Percentiles rank a stretch among this genome's conserved stretches.
phyloP scores from a whole-genome alignment of 176 grass and related monocot genomes.

The Rhipidocladum racemiflorum region DNA sequence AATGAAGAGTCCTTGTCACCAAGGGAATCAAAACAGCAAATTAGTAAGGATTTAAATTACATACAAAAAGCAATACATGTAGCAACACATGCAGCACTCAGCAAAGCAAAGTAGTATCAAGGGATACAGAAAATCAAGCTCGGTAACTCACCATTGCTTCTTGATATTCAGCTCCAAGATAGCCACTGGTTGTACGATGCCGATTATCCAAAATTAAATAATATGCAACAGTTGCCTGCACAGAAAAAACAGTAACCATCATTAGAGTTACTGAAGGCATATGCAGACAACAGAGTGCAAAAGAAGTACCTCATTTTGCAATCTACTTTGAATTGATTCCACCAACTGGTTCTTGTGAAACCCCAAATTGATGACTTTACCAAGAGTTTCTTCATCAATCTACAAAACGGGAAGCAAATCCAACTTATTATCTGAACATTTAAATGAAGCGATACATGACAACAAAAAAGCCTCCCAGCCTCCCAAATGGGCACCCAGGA shows the following conservation, averaged over 20 bases:
- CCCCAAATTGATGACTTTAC: conserved; percentile 72
- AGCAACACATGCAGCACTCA: neutral
- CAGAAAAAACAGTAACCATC: conserved; percentile 11
- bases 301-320: conserved; percentile 78
- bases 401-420: conserved; percentile 34
- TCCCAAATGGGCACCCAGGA: neutral
- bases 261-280: neutral
- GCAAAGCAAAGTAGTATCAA: neutral
- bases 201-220: conserved; percentile 86
- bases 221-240: conserved; percentile 88
- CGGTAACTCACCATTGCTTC: conserved; percentile 61
- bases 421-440: neutral
- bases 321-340: conserved; percentile 71
- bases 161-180: conserved; percentile 76
- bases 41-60: neutral
- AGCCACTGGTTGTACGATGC: conserved; percentile 54
- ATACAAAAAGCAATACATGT: conserved; percentile 11
- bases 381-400: conserved; percentile 74
- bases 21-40: conserved; percentile 31
- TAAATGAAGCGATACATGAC: neutral
- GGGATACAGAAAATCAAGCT: neutral
- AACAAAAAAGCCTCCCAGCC: neutral
- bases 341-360: conserved; percentile 66
- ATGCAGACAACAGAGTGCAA: neutral
- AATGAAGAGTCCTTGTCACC: conserved; percentile 48